phyloP scores from a whole-genome alignment of 495 filamentous ascomycete species.

The Lindgomyces ingoldianus region DNA sequence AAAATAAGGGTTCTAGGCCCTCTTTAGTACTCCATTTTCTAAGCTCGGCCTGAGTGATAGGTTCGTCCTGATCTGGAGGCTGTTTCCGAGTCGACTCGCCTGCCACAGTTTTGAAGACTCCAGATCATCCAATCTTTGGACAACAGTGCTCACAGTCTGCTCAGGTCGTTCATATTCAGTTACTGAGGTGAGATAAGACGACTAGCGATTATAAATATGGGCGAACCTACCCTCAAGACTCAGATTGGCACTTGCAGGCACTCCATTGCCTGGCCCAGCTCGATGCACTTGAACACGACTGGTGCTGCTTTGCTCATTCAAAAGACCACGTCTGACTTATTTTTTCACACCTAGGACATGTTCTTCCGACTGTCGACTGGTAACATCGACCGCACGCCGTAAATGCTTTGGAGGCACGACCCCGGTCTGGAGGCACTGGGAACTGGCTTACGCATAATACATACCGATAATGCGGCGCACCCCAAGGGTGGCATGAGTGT shows the following conservation, averaged over 20 bases:
- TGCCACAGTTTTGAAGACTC: not conserved
- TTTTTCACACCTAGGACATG: constrained; percentile 49
- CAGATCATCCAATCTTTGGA: constrained; percentile 5
- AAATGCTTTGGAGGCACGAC: constrained; percentile 52
- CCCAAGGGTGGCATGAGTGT: too few species aligned
- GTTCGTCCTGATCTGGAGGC: not conserved
- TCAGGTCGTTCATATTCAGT: constrained; percentile 47
- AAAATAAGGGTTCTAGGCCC: constrained; percentile 7
- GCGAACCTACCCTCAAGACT: not conserved
- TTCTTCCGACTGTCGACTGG: constrained; percentile 40
- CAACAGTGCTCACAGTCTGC: constrained; percentile 37
- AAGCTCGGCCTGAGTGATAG: not conserved
- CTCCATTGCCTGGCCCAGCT: not conserved
- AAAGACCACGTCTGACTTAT: constrained; percentile 46
- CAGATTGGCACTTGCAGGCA: not conserved
- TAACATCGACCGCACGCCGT: constrained; percentile 51
- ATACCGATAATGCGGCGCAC: too few species aligned
- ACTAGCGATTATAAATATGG: not conserved
- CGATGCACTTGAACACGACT: not conserved
- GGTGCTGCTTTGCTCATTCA: not conserved
- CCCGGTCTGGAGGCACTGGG: constrained; percentile 49
- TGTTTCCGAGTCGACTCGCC: not conserved
- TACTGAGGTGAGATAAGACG: not conserved
- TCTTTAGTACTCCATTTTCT: not conserved
- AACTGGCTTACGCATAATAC: too few species aligned